phyloP scores from a whole-genome alignment of 2,329 filamentous ascomycete genomes.

The Fusarium odoratissimum region DNA sequence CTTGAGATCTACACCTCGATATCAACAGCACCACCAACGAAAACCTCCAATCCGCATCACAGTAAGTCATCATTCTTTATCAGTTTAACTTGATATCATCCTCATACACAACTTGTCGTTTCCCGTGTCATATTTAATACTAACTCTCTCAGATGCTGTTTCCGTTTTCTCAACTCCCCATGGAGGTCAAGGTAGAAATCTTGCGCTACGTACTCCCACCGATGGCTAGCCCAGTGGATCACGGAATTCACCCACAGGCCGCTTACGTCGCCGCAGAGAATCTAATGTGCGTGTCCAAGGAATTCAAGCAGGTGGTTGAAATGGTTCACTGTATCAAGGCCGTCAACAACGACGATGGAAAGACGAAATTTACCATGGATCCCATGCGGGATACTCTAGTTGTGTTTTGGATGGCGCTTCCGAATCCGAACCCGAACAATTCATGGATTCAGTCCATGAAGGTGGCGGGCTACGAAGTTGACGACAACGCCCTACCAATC shows the following conservation, averaged over 20 bases:
- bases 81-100: not conserved
- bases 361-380: not conserved
- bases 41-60: too few species aligned
- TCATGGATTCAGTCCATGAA: not conserved
- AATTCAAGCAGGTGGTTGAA: not conserved
- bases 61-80: not conserved
- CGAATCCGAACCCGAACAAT: accelerated
- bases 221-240: not conserved
- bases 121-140: not conserved
- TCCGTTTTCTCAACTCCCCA: not conserved
- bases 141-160: not conserved
- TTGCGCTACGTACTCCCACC: not conserved
- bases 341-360: accelerated
- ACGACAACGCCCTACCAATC: not conserved
- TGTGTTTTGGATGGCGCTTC: not conserved
- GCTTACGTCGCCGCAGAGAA: too few species aligned
- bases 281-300: not conserved
- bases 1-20: not conserved
- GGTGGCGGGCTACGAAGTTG: not conserved
- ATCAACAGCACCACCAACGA: accelerated
- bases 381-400: not conserved
- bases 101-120: not conserved
- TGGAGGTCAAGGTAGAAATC: not conserved
- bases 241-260: accelerated
- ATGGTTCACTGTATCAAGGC: not conserved